Conservation (phyloP, 2,329 filamentous ascomycete species). For the Fusarium paranaense region DNA sequence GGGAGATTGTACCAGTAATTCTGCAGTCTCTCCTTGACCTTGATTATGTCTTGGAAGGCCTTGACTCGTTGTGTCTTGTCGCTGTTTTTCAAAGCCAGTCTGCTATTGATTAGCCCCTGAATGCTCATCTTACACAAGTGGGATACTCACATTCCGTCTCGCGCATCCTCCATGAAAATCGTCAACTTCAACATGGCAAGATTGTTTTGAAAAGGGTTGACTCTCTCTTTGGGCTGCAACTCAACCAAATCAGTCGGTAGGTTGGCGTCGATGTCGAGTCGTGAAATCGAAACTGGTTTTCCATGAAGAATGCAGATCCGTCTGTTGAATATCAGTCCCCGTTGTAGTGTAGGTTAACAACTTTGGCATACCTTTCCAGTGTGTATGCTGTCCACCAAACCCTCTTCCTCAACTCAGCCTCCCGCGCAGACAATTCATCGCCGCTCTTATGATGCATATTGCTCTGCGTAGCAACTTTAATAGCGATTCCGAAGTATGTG, state of each 20-base stretch:
- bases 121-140: background rate
- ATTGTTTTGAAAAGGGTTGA: conserved; percentile 35
- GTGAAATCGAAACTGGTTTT: conserved; percentile 31
- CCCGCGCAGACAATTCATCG: background rate
- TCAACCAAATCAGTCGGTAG: conserved; percentile 25
- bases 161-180: conserved; percentile 37
- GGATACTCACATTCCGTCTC: conserved; percentile 28
- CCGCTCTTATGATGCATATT: conserved; percentile 21
- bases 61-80: background rate
- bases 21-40: conserved; percentile 16
- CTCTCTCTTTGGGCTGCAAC: conserved; percentile 19
- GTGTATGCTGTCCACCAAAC: conserved; percentile 42
- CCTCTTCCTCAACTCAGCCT: conserved; percentile 30
- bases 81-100: conserved; percentile 20
- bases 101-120: background rate
- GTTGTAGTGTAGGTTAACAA: too few relatives aligned
- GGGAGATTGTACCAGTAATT: conserved; percentile 32
- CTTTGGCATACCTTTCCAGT: conserved; percentile 26
- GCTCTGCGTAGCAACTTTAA: conserved; percentile 33
- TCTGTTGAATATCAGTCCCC: conserved; percentile 13
- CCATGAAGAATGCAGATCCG: conserved; percentile 36
- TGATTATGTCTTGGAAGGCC: conserved; percentile 10
- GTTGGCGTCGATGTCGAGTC: conserved; percentile 19
- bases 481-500: conserved; percentile 39
- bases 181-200: conserved; percentile 29